Conservation (phyloP, 495 filamentous ascomycete genomes). For the Evansstolkia leycettana region DNA sequence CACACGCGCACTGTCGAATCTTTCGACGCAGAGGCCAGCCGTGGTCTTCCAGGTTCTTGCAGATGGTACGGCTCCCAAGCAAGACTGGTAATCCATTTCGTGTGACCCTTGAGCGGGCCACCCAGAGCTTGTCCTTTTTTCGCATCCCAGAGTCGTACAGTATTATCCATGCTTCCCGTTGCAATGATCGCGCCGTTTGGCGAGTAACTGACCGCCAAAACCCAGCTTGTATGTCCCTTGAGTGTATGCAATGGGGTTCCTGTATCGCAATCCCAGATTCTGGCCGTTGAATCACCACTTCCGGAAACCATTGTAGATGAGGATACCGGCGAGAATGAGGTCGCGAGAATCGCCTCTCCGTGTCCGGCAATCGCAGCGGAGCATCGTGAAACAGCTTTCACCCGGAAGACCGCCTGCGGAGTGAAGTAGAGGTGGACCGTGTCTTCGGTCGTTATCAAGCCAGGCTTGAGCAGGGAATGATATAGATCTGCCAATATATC, state of each 20-base stretch:
- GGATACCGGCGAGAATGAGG: constrained; percentile 72
- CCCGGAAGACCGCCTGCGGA: constrained; percentile 88
- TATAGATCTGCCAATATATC: constrained; percentile 62
- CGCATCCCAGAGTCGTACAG: constrained; percentile 81
- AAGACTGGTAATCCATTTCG: constrained; percentile 78
- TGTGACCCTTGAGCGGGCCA: constrained; percentile 72
- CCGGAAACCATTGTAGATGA: constrained; percentile 79
- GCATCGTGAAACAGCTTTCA: constrained; percentile 83
- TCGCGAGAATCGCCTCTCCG: constrained; percentile 80
- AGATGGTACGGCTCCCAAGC: constrained; percentile 93
- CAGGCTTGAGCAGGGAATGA: constrained; percentile 52
- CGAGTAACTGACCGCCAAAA: constrained; percentile 76
- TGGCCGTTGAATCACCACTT: constrained; percentile 80
- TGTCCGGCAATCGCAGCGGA: constrained; percentile 83
- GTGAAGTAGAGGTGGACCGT: constrained; percentile 68
- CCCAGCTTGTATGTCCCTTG: constrained; percentile 90
- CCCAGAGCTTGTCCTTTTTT: constrained; percentile 68
- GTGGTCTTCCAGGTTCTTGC: constrained; percentile 58
- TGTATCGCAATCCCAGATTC: constrained; percentile 93
- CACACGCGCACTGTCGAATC: constrained; percentile 85
- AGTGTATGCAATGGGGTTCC: constrained; percentile 82
- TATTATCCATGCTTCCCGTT: constrained; percentile 90
- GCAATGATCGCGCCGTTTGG: constrained; percentile 73
- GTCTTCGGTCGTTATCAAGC: constrained; percentile 57
- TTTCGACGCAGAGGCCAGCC: constrained; percentile 80